Conservation (phyloP, 345 rosid species). For the Sonneratia alba region DNA sequence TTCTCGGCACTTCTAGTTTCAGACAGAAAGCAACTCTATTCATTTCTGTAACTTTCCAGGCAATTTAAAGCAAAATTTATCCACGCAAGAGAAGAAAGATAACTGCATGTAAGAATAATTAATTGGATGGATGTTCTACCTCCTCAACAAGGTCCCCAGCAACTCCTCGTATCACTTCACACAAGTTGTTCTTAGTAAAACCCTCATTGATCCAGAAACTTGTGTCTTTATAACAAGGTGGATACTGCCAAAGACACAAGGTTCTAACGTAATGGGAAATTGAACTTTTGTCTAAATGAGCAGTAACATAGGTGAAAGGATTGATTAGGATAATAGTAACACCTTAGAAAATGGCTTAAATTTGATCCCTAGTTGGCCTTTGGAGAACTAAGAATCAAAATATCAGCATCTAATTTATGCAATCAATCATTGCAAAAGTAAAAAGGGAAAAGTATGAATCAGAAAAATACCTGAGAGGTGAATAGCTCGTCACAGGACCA, state of each 20-base stretch:
- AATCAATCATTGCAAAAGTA: not conserved
- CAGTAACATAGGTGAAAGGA: not conserved
- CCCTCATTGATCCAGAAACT: conserved; percentile 91
- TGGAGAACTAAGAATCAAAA: conserved; percentile 40
- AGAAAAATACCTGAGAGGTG: conserved; percentile 55
- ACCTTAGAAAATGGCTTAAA: conserved; percentile 97
- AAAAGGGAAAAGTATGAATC: not conserved
- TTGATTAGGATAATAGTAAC: not conserved
- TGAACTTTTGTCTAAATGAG: too few relatives aligned
- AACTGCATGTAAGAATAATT: not conserved
- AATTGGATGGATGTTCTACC: conserved; percentile 27
- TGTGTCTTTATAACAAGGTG: conserved; percentile 94
- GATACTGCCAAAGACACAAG: conserved; percentile 48
- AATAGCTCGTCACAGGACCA: conserved; percentile 80
- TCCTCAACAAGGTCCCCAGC: conserved; percentile 97
- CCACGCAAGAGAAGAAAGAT: not conserved
- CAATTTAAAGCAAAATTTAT: not conserved
- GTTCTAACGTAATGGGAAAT: not conserved
- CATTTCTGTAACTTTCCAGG: not conserved
- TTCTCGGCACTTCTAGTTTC: not conserved
- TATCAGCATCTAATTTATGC: not conserved
- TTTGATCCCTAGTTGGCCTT: conserved; percentile 74
- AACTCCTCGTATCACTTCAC: conserved; percentile 82
- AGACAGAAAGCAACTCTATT: too few relatives aligned
- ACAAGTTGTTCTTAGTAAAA: conserved; percentile 90